These are phyloP conservation scores for Abrus precatorius DNA, from an alignment of 306 rosid genomes.

Conservation along the genomic window DNA sequence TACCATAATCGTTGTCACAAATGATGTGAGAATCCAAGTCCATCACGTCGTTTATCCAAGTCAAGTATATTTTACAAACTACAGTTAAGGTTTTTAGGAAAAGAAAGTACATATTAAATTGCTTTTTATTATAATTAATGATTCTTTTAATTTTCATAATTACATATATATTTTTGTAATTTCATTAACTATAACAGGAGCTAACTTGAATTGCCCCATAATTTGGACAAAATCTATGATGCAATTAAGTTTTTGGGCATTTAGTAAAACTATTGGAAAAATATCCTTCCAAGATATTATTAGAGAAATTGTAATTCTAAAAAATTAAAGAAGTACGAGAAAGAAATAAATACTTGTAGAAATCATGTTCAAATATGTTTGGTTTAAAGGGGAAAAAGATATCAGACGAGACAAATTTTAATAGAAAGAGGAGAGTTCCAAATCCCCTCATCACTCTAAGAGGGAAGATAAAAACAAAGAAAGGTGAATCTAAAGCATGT, in stretches of 20 bases:
- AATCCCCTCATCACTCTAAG: no score
- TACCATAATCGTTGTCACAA: background rate
- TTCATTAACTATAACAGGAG: background rate
- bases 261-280: background rate
- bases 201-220: background rate
- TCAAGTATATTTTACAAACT: background rate
- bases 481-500: background rate
- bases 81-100: background rate
- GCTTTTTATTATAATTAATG: background rate
- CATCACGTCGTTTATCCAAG: background rate
- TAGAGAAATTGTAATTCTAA: background rate
- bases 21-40: background rate
- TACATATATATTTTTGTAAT: background rate
- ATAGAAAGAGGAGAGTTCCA: background rate
- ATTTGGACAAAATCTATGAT: background rate
- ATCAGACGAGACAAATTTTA: background rate
- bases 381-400: background rate
- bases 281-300: background rate
- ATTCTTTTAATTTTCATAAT: background rate
- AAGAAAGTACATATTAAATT: background rate
- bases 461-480: background rate
- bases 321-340: background rate
- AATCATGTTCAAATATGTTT: background rate
- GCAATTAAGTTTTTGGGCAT: background rate
- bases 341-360: background rate